Conservation (phyloP, 169 alveolate genomes). For the Babesia ovata region DNA sequence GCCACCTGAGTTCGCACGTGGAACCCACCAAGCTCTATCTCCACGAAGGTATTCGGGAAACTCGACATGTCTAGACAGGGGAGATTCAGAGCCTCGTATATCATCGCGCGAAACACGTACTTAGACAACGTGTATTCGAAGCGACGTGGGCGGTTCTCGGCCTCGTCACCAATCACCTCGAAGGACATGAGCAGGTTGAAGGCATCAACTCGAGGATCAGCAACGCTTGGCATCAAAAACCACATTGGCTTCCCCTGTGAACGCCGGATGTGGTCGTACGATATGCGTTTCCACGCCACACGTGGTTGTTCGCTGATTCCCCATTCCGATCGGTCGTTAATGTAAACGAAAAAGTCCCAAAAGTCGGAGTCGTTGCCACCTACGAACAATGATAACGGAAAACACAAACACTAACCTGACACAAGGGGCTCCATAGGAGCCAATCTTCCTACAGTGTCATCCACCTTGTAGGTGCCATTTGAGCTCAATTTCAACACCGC, state of each 20-base stretch:
- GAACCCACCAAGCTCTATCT: slow-evolving; percentile 84
- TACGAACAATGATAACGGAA: background rate
- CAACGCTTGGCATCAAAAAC: slow-evolving; percentile 64
- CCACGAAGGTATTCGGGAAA: slow-evolving; percentile 74
- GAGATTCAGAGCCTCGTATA: slow-evolving; percentile 86
- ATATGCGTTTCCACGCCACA: slow-evolving; percentile 80
- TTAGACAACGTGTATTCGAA: slow-evolving; percentile 79
- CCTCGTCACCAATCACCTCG: slow-evolving; percentile 43
- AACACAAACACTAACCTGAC: slow-evolving; percentile 58
- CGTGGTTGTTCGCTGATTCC: slow-evolving; percentile 40
- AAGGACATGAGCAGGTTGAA: slow-evolving; percentile 71
- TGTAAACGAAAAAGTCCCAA: slow-evolving; percentile 75
- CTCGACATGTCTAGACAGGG: slow-evolving; percentile 79
- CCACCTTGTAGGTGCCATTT: slow-evolving; percentile 71
- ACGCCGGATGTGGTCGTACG: slow-evolving; percentile 68
- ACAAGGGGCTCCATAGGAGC: slow-evolving; percentile 73
- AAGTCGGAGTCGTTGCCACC: slow-evolving; percentile 69
- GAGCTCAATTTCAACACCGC: slow-evolving; percentile 4
- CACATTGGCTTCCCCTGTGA: slow-evolving; percentile 85
- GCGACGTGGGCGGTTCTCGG: slow-evolving; percentile 77
- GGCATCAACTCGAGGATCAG: slow-evolving; percentile 49
- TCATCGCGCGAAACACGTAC: slow-evolving; percentile 81
- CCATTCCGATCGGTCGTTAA: slow-evolving; percentile 44
- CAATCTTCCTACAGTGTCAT: slow-evolving; percentile 80
- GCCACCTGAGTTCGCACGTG: slow-evolving; percentile 77